A percentile compares a stretch with the other conserved stretches of the same genome.
phyloP scores from a whole-genome alignment of 306 rosid species.

The Begonia masoniana region DNA sequence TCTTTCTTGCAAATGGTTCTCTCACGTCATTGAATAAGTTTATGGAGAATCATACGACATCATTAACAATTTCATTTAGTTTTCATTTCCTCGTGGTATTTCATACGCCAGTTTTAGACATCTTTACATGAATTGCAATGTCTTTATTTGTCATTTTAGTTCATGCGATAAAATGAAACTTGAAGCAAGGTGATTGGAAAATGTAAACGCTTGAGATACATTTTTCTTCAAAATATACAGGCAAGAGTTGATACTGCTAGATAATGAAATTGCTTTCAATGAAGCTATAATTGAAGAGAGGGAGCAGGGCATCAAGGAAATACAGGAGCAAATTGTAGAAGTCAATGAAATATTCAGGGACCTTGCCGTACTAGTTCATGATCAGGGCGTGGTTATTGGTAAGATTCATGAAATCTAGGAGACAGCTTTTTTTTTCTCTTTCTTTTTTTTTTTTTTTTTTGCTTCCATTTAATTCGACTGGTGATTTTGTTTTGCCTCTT shows the following conservation, averaged over 20 bases:
- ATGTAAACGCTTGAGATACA: too few relatives aligned
- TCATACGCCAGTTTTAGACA: too few relatives aligned
- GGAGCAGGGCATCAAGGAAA: slow-evolving; percentile 62
- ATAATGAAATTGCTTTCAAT: slow-evolving; percentile 60
- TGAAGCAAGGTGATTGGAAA: too few relatives aligned
- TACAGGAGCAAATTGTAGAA: slow-evolving; percentile 59
- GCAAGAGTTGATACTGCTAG: slow-evolving; percentile 47
- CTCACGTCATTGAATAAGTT: too few relatives aligned
- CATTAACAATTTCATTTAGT: too few relatives aligned
- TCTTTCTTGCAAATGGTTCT: too few relatives aligned
- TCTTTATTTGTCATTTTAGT: too few relatives aligned
- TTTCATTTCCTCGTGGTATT: too few relatives aligned
- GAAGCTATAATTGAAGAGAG: slow-evolving; percentile 84
- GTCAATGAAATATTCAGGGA: slow-evolving; percentile 69
- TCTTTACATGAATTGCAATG: too few relatives aligned
- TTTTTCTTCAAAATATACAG: slow-evolving; percentile 28
- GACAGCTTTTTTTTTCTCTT: not conserved
- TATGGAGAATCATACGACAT: too few relatives aligned
- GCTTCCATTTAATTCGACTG: not conserved
- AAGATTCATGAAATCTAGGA: slow-evolving; percentile 10
- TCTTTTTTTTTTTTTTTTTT: too few relatives aligned
- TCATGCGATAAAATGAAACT: too few relatives aligned
- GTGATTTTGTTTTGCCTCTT: slow-evolving; percentile 5
- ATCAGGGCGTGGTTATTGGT: slow-evolving; percentile 72
- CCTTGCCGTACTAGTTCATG: slow-evolving; percentile 80